Base-by-base conservation (phyloP, 176 grass and related monocot genomes). In the Oryza nivara region DNA sequence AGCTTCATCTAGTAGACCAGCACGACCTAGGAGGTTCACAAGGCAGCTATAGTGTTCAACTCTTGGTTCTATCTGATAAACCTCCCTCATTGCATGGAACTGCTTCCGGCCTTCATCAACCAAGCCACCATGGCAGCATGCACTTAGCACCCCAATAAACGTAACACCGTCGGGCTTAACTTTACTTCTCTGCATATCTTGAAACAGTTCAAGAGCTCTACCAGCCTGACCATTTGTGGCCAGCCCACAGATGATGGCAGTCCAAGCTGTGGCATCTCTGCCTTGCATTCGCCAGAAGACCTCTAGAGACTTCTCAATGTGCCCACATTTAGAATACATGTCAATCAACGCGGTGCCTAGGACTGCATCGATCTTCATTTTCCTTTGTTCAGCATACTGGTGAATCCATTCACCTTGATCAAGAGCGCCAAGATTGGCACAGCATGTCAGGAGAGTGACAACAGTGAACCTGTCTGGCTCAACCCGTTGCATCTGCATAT, bases 91-190 rank as follows among this genome's bases (percentile, higher is more conserved):
- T 35, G 61, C 45, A 51, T 26, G 20, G 56, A 95, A 90, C 47
- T 88, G 51, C 52, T 54, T 83, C 51, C 68, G 72, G 15, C 93
- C 90, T 89, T 95, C 90, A 20, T 88, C 80, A 38, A 92, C 88
- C 75, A 90, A 86, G 17, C 93, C 93, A 81, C 86, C 88, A 88
- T 92, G 93, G 78, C 72, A 86, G 52, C 93, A 95, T 45, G 90
- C 90, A 61, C 35, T 92, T 66, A 92, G 41, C 51, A 95, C 71
- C 40, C 88, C 72, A 4, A 95, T 84, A 40, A 92, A 90, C 2
- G 90, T 92, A 66, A 95, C 81, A 3, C 82, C 69, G 45, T 92
- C 88, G 45, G 93, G 88, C 73, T 67, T 86, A 67, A 11, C 30
- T 45, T 76, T 79, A 60, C 68, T 49, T 67, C 65, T 88, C 51